Conservation (phyloP, 2,329 filamentous ascomycete genomes). For the Tolypocladium sp. region DNA sequence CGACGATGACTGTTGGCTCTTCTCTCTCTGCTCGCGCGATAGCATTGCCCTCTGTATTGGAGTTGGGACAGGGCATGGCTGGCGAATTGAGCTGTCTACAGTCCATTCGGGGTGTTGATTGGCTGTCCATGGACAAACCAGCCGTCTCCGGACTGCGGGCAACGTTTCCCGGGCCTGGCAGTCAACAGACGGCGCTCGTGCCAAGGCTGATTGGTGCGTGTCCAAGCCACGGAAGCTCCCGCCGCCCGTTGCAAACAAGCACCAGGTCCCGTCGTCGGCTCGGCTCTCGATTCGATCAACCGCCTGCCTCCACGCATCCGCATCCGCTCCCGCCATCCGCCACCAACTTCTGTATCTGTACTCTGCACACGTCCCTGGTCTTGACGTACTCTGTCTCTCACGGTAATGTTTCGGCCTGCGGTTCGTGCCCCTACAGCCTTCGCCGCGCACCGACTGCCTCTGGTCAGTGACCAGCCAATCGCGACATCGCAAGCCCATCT, state of each 20-base stretch:
- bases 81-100: neutral
- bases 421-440: neutral
- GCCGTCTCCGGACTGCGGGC: neutral
- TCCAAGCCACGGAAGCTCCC: neutral
- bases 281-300: neutral
- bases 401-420: neutral
- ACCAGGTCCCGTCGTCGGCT: neutral
- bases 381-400: neutral
- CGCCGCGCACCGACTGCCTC: neutral
- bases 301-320: neutral
- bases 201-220: neutral
- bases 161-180: neutral
- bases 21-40: neutral
- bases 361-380: neutral
- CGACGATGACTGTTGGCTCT: neutral
- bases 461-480: neutral
- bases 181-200: neutral
- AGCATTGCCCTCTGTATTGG: neutral
- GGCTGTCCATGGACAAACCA: neutral
- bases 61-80: neutral
- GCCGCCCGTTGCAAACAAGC: neutral
- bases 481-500: neutral
- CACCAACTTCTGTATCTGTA: neutral
- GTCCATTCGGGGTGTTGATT: neutral
- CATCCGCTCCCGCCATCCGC: neutral